Evolutionary conservation across 139 green algal genomes (phyloP), one percentile per base, ranked within the genome.

Genomic region (Pleodorina starrii): DNA sequence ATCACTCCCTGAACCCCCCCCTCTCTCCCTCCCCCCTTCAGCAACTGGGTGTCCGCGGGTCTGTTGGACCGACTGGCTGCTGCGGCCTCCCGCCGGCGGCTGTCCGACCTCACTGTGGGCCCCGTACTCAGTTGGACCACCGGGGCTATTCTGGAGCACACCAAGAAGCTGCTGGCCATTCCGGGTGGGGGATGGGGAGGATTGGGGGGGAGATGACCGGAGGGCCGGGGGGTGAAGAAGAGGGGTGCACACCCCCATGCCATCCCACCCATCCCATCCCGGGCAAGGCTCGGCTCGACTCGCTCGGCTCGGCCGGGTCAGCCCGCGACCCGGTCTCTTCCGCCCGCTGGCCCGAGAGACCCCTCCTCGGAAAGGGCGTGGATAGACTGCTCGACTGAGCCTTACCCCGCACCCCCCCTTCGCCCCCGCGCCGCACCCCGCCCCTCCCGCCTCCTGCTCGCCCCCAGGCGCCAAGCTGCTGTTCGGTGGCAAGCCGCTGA

Each of bases 91-190:
- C 81, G 46, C 25, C 94, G 98, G 57, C 95, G 93, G 63, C 90
- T 99, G 77, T 59, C 93, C 1, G 94, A 99, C 91, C 93, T 99
- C n/a, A 98, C 95, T 27, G 88, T 99, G 7, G 98, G 89, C 0
- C 98, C 98, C 14, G 97, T 99, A 85, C 94, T 99, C 36, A 96
- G 94, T 11, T 97, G 96, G 94, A 99, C 94, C 25, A 99, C 96
- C 0, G 87, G 97, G 25, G 87, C 90, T 16, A 98, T 99, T 86
- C 90, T 98, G 43, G 89, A 60, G 5, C 98, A 99, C 85, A 92
- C 95, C 57, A 40, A 95, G 17, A 91, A 91, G 57, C 94, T 99
- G 77, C 92, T 98, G 1, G 59, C 94, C 69, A 95, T 99, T 35
- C 97, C 97, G 59, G 97, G 97, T 93, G 32, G 6, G 76, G n/a